A percentile compares a stretch with the other conserved stretches of the same genome.
phyloP scores from a whole-genome alignment of 2,329 filamentous ascomycete genomes.

The Incumbomyces lentus region DNA sequence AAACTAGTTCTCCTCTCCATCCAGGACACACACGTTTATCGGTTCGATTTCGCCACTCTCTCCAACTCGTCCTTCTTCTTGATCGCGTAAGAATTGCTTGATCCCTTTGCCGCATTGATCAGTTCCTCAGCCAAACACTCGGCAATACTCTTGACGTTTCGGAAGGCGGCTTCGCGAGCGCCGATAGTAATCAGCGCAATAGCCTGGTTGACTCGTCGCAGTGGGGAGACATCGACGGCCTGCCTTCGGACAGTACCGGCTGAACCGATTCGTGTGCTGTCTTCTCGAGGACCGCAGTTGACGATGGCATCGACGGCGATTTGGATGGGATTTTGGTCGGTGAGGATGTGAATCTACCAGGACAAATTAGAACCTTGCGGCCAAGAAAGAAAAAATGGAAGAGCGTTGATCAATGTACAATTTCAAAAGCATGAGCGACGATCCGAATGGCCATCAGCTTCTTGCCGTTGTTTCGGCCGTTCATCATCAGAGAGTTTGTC shows the following conservation, averaged over 20 bases:
- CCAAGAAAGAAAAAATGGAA: no score
- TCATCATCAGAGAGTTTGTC: conserved; percentile 99
- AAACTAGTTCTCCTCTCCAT: no score
- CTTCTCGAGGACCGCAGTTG: conserved; percentile 99
- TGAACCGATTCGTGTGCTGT: conserved; percentile 98
- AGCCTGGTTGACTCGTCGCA: conserved; percentile 99
- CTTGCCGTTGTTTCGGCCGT: conserved; percentile 99
- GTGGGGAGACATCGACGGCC: conserved; percentile 98
- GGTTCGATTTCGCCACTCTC: conserved; percentile 99
- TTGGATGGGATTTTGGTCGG: conserved; percentile 99
- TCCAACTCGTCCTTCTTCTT: conserved; percentile 99
- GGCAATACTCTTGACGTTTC: conserved; percentile 99
- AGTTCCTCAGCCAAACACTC: conserved; percentile 99
- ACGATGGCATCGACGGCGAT: conserved; percentile 98
- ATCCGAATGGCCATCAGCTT: conserved; percentile 99
- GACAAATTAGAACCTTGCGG: no score
- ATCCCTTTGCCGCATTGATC: conserved; percentile 99
- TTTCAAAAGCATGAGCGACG: conserved; percentile 97
- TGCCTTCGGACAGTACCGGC: conserved; percentile 99
- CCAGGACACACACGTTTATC: conserved; percentile 55
- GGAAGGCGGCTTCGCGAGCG: conserved; percentile 97
- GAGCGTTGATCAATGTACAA: conserved; percentile 48
- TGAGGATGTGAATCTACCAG: conserved; percentile 95
- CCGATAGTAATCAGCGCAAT: conserved; percentile 98
- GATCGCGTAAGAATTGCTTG: conserved; percentile 99